A percentile compares a stretch with the other conserved stretches of the same genome.
phyloP scores from a whole-genome alignment of 192 early-diverging fungal genomes.

The Coemansia sp. region DNA sequence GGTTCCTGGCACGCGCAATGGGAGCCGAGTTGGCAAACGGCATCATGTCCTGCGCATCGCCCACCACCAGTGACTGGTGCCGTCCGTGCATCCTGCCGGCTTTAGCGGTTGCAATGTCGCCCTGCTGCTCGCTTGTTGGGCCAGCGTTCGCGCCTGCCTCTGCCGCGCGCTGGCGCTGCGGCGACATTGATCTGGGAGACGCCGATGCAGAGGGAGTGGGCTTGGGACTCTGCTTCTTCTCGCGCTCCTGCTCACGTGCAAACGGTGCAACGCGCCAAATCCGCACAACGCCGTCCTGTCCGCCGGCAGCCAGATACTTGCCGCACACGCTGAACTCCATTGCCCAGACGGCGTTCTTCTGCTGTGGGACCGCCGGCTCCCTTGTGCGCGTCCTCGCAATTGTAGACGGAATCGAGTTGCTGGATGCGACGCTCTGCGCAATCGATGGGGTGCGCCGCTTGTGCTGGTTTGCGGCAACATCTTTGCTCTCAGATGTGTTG shows the following conservation, averaged over 20 bases:
- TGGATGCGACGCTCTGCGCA: constrained; percentile 23
- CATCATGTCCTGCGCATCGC: constrained; percentile 7
- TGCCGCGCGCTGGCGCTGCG: background rate
- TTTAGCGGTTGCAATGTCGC: background rate
- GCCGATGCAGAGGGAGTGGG: constrained; percentile 6
- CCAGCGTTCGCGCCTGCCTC: constrained; percentile 11
- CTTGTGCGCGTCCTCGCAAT: background rate
- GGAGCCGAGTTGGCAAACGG: constrained; percentile 50
- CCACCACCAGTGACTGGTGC: constrained; percentile 10
- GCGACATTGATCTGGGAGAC: background rate
- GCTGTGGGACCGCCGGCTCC: no score
- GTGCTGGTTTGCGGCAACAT: background rate
- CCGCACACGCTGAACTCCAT: constrained; percentile 80
- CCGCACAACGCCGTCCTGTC: constrained; percentile 70
- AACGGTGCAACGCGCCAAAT: constrained; percentile 63
- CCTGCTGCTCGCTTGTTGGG: background rate
- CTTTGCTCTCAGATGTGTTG: background rate
- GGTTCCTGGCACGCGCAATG: constrained; percentile 24
- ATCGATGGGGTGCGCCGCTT: constrained; percentile 13
- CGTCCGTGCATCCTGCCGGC: constrained; percentile 11
- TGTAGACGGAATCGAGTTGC: background rate
- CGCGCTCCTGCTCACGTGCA: constrained; percentile 41
- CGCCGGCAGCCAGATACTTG: constrained; percentile 74
- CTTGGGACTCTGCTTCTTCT: constrained; percentile 21
- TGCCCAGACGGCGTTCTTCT: constrained; percentile 65